Percentiles rank a stretch among this genome's conserved stretches.
These are phyloP conservation scores for Eragrostis tef DNA, from an alignment of 202 grass and related monocot species.

Conservation along the genomic window DNA sequence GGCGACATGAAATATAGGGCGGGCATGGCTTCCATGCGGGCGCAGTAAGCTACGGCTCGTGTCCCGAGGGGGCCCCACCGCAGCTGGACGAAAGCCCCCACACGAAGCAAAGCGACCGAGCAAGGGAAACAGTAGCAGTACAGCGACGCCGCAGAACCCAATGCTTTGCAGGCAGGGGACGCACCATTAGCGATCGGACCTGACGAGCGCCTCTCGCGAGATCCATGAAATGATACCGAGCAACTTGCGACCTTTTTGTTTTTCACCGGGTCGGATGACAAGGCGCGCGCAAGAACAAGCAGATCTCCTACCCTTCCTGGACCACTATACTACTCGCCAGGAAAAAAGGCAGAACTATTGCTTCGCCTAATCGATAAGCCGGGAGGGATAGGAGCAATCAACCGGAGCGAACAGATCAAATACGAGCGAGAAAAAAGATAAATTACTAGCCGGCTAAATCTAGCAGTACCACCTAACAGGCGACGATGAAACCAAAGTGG, in stretches of 20 bases:
- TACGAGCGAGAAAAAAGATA: neutral
- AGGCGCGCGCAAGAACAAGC: neutral
- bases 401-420: neutral
- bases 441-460: slow-evolving; percentile 17
- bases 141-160: slow-evolving; percentile 3
- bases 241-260: slow-evolving; percentile 32
- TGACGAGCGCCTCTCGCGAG: slow-evolving; percentile 18
- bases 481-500: slow-evolving; percentile 25
- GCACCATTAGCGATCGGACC: slow-evolving; percentile 11
- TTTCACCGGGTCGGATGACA: neutral
- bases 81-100: slow-evolving; percentile 43
- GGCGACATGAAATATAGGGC: slow-evolving; percentile 69
- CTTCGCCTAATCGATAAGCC: slow-evolving; percentile 39
- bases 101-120: slow-evolving; percentile 43
- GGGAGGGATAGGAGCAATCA: neutral
- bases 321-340: neutral
- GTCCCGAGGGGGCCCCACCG: slow-evolving; percentile 21
- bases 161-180: neutral
- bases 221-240: slow-evolving; percentile 65
- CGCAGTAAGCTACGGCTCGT: slow-evolving; percentile 18
- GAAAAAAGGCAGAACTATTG: slow-evolving; percentile 36
- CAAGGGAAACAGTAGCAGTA: slow-evolving; percentile 49
- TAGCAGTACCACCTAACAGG: neutral
- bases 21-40: neutral
- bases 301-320: slow-evolving; percentile 37